Evolutionary conservation across 176 grass and related monocot genomes (phyloP), one percentile per base, ranked within the genome.

Genomic region (Carex parvula): DNA sequence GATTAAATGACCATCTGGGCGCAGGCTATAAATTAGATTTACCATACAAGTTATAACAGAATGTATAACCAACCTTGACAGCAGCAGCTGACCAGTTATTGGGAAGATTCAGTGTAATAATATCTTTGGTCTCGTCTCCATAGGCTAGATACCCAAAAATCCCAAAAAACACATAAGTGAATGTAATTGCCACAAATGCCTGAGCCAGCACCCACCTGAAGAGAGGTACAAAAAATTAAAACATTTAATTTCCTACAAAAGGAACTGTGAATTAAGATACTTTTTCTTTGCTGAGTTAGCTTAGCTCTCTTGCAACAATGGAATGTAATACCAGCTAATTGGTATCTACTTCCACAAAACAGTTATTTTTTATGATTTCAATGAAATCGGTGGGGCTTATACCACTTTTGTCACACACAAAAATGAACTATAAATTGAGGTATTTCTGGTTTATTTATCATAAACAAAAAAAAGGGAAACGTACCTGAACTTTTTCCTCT

Each of bases 71-170:
- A 79, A 98, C 95, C 95, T 98, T 98, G 41, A 98, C 92, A 63
- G 73, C 89, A 77, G 69, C 67, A 70, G 92, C 70, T 12, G 79
- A 81, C 95, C 92, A 94, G 53, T 73, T 90, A 58, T 98, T 84
- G 2, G 87, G 95, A 88, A 98, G 95, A 88, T 98, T 98, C 35
- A 98, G 89, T 69, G 92, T 98, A 84, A 98, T 90, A 77, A 98
- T 98, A 69, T 98, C 95, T 85, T 80, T 98, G 17, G 91, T 94
- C 58, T 86, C 82, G 62, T 94, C 86, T 20, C 95, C 95, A 87
- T 94, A 98, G 29, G 95, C 95, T 33, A 98, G 84, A 84, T 94
- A 98, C 15, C 95, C 92, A 59, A 90, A 98, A 26, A 91, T 84
- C 53, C 95, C 92, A 80, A 98, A 98, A 81, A 86, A 93, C 4